These are phyloP conservation scores for Globisporangium spinosum DNA, from an alignment of 352 stramenopile genomes.

Conservation along the genomic window DNA sequence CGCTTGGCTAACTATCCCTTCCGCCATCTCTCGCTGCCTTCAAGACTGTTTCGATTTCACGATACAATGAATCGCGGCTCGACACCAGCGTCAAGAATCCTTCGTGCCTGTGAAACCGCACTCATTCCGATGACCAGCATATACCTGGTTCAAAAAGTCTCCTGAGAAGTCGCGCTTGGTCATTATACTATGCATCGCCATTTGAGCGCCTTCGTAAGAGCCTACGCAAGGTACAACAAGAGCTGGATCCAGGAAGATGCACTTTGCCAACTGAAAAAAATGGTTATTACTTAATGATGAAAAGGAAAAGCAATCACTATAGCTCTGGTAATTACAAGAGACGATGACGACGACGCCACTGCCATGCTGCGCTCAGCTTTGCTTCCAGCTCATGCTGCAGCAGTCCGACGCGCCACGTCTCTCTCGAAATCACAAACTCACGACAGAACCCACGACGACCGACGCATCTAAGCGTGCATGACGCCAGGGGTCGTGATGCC, in stretches of 20 bases:
- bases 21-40: no score
- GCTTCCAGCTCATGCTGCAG: not conserved
- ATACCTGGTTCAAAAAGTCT: no score
- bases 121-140: no score
- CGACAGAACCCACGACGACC: not conserved
- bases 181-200: no score
- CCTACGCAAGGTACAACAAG: not conserved
- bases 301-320: not conserved
- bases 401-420: not conserved
- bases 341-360: not conserved
- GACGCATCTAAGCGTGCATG: not conserved
- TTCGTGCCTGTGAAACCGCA: no score
- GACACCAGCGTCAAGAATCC: no score
- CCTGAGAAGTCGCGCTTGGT: no score
- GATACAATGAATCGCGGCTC: no score
- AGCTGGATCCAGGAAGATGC: no score
- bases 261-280: not conserved
- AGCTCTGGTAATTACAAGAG: not conserved
- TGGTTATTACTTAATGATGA: not conserved
- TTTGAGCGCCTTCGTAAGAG: not conserved
- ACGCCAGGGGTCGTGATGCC: constrained; percentile 4
- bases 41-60: no score
- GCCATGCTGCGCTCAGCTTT: not conserved
- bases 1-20: no score
- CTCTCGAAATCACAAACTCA: not conserved